Evolutionary conservation across 2,329 filamentous ascomycete genomes (phyloP), one percentile per base, ranked within the genome.

Genomic region (Clonostachys rosea): DNA sequence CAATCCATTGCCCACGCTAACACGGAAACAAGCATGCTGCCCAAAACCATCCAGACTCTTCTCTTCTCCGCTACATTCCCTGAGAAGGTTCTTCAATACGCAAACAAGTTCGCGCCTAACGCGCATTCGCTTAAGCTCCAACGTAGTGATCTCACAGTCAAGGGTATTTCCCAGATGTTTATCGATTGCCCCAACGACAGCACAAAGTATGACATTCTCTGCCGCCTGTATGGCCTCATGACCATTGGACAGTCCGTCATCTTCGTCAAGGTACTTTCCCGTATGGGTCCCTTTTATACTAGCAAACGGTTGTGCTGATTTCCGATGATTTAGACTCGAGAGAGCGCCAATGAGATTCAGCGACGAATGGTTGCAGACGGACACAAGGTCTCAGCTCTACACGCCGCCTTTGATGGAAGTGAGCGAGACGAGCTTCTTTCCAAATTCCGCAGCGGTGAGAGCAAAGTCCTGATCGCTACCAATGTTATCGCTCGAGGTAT

Each of bases 211-310:
- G 81, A 87, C 35, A 84, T 89, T 48, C 81, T 99, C 8, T 87
- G 95, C 65, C 89, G 92, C 63, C 87, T 99, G 50, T 99, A 99
- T 63, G 91, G 92, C 49, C 75, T 97, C 41, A 92, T 99, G 81
- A 96, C 91, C 14, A 91, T 97, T 58, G 91, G 91, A 6, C 96
- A 92, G 8, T 97, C 94, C 0, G 96, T 99, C 61, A 97, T 99
- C 58, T 99, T 99, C 61, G 92, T 97, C 66, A 89, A 86, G 77
- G 89, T 91, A 71, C 51, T 74, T 49, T 12, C 10, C 33, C 24
- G 24, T 10, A 30, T 8, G 5, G 24, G 24, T 30, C 24, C 9
- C 24, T 24, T 24, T 24, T 30, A 10, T 12, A 40, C 40, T 40
- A 8, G 16, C 17, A 10, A 20, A 39, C 30, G 9, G 30, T 16